Percentiles rank a stretch among this genome's conserved stretches.
phyloP scores from a whole-genome alignment of 139 green algal species.

The Micromonas pusilla region DNA sequence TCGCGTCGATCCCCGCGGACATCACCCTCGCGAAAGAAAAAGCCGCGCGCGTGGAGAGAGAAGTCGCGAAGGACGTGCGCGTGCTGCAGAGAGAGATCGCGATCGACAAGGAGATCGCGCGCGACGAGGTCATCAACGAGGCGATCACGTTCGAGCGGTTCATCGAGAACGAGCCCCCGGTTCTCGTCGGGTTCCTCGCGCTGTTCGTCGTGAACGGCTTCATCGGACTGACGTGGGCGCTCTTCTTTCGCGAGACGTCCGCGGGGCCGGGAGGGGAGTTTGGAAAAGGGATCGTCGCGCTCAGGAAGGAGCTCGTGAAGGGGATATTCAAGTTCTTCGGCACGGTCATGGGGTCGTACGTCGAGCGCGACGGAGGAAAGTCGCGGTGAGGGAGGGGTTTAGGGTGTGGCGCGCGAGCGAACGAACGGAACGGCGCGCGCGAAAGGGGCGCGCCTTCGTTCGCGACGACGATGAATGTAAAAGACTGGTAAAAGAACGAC shows the following conservation, averaged over 20 bases:
- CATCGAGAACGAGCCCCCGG: slow-evolving; percentile 9
- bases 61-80: neutral
- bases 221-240: neutral
- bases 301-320: slow-evolving; percentile 13
- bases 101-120: neutral
- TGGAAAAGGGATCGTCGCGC: slow-evolving; percentile 13
- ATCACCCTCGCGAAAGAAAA: too few relatives aligned
- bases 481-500: too few relatives aligned
- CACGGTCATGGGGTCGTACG: neutral
- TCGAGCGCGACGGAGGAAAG: too few relatives aligned
- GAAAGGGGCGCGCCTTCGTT: too few relatives aligned
- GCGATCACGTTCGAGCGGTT: slow-evolving; percentile 1
- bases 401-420: too few relatives aligned
- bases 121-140: neutral
- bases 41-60: too few relatives aligned
- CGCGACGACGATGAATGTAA: too few relatives aligned
- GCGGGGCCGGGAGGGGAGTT: slow-evolving; percentile 17
- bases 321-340: slow-evolving; percentile 16
- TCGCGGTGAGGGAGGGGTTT: too few relatives aligned
- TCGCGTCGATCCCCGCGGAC: neutral
- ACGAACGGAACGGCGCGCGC: too few relatives aligned
- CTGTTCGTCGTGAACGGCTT: neutral
- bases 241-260: slow-evolving; percentile 18
- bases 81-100: neutral
- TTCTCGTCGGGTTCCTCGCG: neutral